A percentile compares a stretch with the other conserved stretches of the same genome.
These are phyloP conservation scores for Mortierella claussenii DNA, from an alignment of 192 early-diverging fungal genomes.

Conservation along the genomic window DNA sequence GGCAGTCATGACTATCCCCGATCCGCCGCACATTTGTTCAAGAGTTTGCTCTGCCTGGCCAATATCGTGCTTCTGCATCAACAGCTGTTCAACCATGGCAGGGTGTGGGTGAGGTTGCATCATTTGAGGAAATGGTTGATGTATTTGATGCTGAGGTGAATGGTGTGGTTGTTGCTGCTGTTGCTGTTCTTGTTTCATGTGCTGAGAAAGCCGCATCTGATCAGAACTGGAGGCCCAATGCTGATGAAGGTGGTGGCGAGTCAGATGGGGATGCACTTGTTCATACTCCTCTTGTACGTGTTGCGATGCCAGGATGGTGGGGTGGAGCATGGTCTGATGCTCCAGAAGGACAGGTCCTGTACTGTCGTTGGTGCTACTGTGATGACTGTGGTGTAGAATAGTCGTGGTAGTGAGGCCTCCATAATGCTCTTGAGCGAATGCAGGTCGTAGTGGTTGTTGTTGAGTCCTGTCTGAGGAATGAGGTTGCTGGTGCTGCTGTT, in stretches of 20 bases:
- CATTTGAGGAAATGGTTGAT: neutral
- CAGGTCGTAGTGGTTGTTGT: too few species aligned
- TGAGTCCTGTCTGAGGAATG: too few species aligned
- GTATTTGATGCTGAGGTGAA: slow-evolving; percentile 4
- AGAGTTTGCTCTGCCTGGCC: too few species aligned
- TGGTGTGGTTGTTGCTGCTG: slow-evolving; percentile 11
- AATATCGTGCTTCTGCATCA: slow-evolving; percentile 7
- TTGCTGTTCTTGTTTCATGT: neutral
- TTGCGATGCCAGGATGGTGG: slow-evolving; percentile 20
- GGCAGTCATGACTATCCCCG: too few species aligned
- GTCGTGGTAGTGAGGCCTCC: too few species aligned
- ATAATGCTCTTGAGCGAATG: too few species aligned
- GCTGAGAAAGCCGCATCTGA: neutral
- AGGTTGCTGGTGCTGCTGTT: slow-evolving; percentile 9
- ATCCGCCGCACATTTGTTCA: too few species aligned
- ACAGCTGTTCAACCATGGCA: neutral
- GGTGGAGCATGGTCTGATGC: slow-evolving; percentile 20
- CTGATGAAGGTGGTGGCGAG: slow-evolving; percentile 3
- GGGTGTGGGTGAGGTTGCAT: neutral
- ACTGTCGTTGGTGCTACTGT: neutral
- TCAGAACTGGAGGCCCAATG: too few species aligned
- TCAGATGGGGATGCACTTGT: slow-evolving; percentile 2
- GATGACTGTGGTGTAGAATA: too few species aligned
- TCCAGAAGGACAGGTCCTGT: neutral
- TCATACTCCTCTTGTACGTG: neutral